Conservation (phyloP, 192 early-diverging fungal species). For the Funneliformis geosporum region DNA sequence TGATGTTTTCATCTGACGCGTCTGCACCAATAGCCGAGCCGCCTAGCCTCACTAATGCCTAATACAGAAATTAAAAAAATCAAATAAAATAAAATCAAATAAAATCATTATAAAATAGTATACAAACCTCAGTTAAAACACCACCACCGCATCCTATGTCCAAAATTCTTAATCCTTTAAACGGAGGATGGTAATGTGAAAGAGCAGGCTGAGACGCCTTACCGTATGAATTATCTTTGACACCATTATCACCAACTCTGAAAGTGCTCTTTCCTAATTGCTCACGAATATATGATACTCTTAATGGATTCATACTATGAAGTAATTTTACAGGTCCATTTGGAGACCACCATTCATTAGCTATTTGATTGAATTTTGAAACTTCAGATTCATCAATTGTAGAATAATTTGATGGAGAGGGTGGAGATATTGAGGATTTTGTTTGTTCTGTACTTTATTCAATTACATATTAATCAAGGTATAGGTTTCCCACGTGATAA, state of each 20-base stretch:
- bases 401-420: conserved; percentile 12
- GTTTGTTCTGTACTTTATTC: not conserved
- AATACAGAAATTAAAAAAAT: not conserved
- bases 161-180: conserved; percentile 63
- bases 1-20: conserved; percentile 81
- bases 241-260: not conserved
- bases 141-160: conserved; percentile 98
- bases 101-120: not conserved
- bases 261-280: conserved; percentile 37
- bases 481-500: too few species aligned
- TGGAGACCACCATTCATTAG: conserved; percentile 92
- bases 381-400: conserved; percentile 73
- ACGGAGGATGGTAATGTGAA: conserved; percentile 37
- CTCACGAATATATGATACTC: conserved; percentile 76
- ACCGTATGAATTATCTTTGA: too few species aligned
- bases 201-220: not conserved
- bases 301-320: conserved; percentile 70
- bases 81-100: not conserved
- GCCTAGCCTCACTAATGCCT: conserved; percentile 79
- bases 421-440: not conserved
- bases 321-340: conserved; percentile 83
- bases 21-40: conserved; percentile 77
- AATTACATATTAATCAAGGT: not conserved
- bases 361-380: conserved; percentile 68
- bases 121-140: conserved; percentile 75